Percentiles rank a stretch among this genome's conserved stretches.
Conservation (phyloP, 2,329 filamentous ascomycete genomes). For the Chaetomium sp. region DNA sequence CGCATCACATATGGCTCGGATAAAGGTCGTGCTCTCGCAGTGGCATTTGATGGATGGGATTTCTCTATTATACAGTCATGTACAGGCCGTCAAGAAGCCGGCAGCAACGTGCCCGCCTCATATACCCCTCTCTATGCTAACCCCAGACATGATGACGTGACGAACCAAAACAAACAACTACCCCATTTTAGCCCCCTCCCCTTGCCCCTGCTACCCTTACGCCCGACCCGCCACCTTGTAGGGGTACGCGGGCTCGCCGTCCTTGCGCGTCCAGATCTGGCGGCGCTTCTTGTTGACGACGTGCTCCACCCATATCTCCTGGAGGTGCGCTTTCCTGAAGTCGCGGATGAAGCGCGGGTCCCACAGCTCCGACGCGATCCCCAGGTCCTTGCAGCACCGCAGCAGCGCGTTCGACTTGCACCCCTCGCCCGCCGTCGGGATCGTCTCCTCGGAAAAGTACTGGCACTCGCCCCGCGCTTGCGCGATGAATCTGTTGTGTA, state of each 20-base stretch:
- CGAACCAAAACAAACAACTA: not conserved
- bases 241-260: slow-evolving; percentile 69
- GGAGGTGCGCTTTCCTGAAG: slow-evolving; percentile 74
- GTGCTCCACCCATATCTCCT: slow-evolving; percentile 91
- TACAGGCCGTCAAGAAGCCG: not conserved
- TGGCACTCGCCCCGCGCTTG: slow-evolving; percentile 93
- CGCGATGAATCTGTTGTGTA: slow-evolving; percentile 70
- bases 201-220: not conserved
- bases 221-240: slow-evolving; percentile 39
- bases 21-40: not conserved
- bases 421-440: slow-evolving; percentile 92
- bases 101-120: not conserved
- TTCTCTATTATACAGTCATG: slow-evolving; percentile 14
- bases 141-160: not conserved
- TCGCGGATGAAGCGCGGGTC: slow-evolving; percentile 86
- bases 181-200: not conserved
- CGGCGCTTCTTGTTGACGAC: slow-evolving; percentile 81
- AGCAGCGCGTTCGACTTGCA: slow-evolving; percentile 98
- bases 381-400: slow-evolving; percentile 97
- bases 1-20: not conserved
- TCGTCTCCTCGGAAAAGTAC: slow-evolving; percentile 86
- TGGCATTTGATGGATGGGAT: not conserved
- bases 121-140: not conserved
- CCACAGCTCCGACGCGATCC: slow-evolving; percentile 94
- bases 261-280: slow-evolving; percentile 84